These are phyloP conservation scores for Kalanchoe fedtschenkoi DNA, from an alignment of 164 flowering plant species.

Conservation along the genomic window DNA sequence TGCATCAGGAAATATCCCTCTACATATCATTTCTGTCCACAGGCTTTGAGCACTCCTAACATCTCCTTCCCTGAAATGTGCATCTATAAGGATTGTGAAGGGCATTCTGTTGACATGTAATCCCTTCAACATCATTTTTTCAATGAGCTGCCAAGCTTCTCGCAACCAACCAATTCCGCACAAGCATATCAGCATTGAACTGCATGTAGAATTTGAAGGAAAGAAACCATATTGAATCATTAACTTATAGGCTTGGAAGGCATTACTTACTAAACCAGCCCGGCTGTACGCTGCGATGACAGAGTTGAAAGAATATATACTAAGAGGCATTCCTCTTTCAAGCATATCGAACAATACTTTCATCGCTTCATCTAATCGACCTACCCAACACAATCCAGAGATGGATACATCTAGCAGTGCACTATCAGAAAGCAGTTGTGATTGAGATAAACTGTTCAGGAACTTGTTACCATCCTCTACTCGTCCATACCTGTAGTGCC, in stretches of 20 bases:
- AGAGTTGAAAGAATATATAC: conserved; percentile 66
- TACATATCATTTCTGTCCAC: conserved; percentile 61
- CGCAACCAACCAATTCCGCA: conserved; percentile 46
- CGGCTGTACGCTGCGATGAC: conserved; percentile 64
- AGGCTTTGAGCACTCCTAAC: conserved; percentile 39
- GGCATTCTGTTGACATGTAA: conserved; percentile 48
- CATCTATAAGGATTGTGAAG: conserved; percentile 73
- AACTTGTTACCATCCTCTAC: conserved; percentile 44
- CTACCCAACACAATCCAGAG: conserved; percentile 70
- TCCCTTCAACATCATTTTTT: conserved; percentile 52
- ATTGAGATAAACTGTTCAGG: conserved; percentile 31
- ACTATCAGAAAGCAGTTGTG: conserved; percentile 26
- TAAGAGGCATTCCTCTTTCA: conserved; percentile 57
- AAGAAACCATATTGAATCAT: conserved; percentile 46
- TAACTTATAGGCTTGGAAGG: conserved; percentile 41
- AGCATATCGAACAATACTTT: conserved; percentile 38
- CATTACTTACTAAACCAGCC: conserved; percentile 50
- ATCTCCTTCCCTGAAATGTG: conserved; percentile 51
- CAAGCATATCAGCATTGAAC: conserved; percentile 62
- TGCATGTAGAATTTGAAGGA: conserved; percentile 70
- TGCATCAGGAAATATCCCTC: conserved; percentile 62
- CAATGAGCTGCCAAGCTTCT: conserved; percentile 50
- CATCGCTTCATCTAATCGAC: conserved; percentile 58
- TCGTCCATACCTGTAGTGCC: conserved; percentile 53
- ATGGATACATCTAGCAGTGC: conserved; percentile 40